Percentiles rank a stretch among this genome's conserved stretches.
These are phyloP conservation scores for Mortierella sp. DNA, from an alignment of 371 early-diverging fungal species.

Conservation along the genomic window DNA sequence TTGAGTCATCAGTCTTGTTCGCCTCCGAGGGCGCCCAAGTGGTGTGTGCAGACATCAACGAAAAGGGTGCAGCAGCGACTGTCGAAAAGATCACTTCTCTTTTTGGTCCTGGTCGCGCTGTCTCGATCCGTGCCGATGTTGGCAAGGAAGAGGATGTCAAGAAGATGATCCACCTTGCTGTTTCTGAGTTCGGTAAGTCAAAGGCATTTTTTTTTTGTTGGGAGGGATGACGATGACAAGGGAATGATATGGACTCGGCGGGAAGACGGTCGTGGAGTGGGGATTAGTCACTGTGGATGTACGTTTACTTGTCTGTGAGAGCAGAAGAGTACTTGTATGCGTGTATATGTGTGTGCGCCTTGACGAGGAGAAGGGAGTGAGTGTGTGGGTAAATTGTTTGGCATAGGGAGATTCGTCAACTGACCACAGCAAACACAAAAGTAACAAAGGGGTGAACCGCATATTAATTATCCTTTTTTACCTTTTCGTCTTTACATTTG, in stretches of 20 bases:
- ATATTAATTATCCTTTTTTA: neutral
- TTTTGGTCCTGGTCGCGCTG: conserved; percentile 59
- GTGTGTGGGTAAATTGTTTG: conserved; percentile 12
- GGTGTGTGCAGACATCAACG: conserved; percentile 85
- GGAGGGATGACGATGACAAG: neutral
- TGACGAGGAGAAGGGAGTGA: neutral
- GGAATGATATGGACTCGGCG: neutral
- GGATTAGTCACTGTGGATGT: neutral
- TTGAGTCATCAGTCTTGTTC: conserved; percentile 81
- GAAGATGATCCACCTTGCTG: conserved; percentile 78
- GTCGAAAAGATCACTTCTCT: conserved; percentile 65
- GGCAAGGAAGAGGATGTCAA: conserved; percentile 83
- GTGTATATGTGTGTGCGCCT: neutral
- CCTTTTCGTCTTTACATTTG: neutral
- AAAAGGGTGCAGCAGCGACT: conserved; percentile 65
- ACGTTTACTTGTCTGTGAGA: neutral
- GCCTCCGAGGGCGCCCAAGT: conserved; percentile 90
- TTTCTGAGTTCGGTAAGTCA: conserved; percentile 76
- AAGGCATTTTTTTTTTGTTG: neutral
- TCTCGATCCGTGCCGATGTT: conserved; percentile 75
- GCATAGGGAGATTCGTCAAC: neutral
- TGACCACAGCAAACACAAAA: neutral
- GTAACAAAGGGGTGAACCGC: neutral
- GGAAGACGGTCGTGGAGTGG: neutral
- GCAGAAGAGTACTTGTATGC: neutral